Evolutionary conservation across 2,329 filamentous ascomycete species (phyloP), one percentile per base, ranked within the genome.

Genomic region (Colletotrichum chlorophyti): DNA sequence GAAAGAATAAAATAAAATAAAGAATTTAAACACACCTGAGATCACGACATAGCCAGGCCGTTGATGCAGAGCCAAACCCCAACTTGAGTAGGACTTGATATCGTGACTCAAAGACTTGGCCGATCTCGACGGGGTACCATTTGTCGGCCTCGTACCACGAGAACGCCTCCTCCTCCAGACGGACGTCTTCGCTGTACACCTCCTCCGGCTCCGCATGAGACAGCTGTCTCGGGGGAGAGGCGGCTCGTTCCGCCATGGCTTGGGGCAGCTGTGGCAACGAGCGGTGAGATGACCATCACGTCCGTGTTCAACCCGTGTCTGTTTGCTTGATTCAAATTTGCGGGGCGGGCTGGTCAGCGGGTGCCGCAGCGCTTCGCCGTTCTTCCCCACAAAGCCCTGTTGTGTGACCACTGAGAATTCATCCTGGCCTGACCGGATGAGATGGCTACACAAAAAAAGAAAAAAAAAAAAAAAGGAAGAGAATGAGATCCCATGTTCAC

Each of bases 21-120:
- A 12, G 5, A 3, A 11, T 2, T 4, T 5, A 3, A 11, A 60
- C 47, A 10, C 45, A 69, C 66, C 48, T 8, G 6, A 64, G 42
- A 46, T 70, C 68, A 7, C 63, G 63, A 14, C 63, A 65, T 5
- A 68, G 48, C 67, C 68, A 69, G 9, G 62, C 63, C 0, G 67
- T 69, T 1, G 68, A 70, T 5, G 59, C 62, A 4, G 64, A 63
- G 7, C 68, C 67, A 26, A 62, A 69, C 1, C 68, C 68, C 14
- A 69, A 57, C 46, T 70, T 70, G 3, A 64, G 62, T 1, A 67
- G 50, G 4, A 68, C 64, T 11, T 69, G 58, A 17, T 69, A 69
- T 1, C 63, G 58, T 4, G 57, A 59, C 34, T 51, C 51, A 21
- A 69, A 58, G 2, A 68, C 35, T 12, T 68, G 52, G 2, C 65